These are phyloP conservation scores for Botryotinia calthae DNA, from an alignment of 2,329 filamentous ascomycete genomes.

Conservation along the genomic window DNA sequence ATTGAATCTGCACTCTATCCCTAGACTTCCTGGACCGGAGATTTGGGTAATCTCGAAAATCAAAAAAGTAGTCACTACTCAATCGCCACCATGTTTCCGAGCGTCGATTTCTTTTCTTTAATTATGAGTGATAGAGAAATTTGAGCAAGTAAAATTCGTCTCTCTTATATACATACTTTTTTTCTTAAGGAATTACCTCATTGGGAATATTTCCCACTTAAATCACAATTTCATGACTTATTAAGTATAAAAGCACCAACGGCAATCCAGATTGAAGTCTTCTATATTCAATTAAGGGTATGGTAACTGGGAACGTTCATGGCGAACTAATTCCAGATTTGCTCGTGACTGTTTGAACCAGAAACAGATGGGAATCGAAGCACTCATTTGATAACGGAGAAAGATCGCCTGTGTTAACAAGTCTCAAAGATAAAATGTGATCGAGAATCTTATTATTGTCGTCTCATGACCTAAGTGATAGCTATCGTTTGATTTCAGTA, in stretches of 20 bases:
- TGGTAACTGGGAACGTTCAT: background rate
- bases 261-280: background rate
- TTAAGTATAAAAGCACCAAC: background rate
- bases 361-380: too few species aligned
- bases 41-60: background rate
- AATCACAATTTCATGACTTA: accelerated
- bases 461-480: background rate
- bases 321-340: accelerated
- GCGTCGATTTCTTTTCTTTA: too few species aligned
- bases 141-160: background rate
- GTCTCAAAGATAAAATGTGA: background rate
- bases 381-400: too few species aligned
- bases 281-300: background rate
- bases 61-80: background rate
- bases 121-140: background rate
- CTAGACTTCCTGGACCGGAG: accelerated
- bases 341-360: accelerated
- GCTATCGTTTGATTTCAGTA: too few species aligned
- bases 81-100: too few species aligned
- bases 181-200: background rate
- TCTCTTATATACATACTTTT: background rate
- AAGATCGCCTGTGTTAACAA: too few species aligned
- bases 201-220: background rate
- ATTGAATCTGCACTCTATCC: accelerated
- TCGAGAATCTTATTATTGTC: background rate